These are phyloP conservation scores for Penicillium sp. DNA, from an alignment of 2,329 filamentous ascomycete species.

Conservation along the genomic window DNA sequence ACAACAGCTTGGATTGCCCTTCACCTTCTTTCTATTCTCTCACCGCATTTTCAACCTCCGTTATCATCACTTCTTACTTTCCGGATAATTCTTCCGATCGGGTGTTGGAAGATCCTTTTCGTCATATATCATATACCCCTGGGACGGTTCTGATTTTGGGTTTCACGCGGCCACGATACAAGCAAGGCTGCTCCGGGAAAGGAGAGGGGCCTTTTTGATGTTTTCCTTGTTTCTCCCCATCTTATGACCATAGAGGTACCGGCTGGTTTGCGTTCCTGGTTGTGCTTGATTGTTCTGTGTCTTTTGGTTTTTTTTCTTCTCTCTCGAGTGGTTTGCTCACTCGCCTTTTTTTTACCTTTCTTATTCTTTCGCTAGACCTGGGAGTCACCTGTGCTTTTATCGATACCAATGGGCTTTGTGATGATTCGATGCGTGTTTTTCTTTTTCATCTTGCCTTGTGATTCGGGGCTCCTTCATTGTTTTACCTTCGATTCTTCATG, in stretches of 20 bases:
- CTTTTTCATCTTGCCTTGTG: constrained; percentile 3
- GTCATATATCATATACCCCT: constrained; percentile 5
- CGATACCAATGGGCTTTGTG: constrained; percentile 33
- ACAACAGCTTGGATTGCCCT: constrained; percentile 32
- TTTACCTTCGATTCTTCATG: neutral
- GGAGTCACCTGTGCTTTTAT: constrained; percentile 31
- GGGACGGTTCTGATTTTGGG: constrained; percentile 15
- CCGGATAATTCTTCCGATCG: constrained; percentile 15
- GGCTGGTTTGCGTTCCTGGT: constrained; percentile 36
- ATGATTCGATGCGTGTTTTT: constrained; percentile 29
- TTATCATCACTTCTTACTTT: constrained; percentile 1
- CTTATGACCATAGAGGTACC: constrained; percentile 45
- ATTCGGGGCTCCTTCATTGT: constrained; percentile 5
- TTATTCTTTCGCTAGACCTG: constrained; percentile 42
- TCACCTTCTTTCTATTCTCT: neutral
- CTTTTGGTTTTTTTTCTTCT: constrained; percentile 23
- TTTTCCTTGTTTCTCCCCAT: constrained; percentile 19
- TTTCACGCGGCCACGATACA: constrained; percentile 12
- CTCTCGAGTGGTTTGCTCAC: constrained; percentile 23
- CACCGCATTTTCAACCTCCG: neutral
- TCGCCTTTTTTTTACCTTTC: constrained; percentile 2
- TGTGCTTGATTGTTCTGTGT: constrained; percentile 8
- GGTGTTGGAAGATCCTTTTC: constrained; percentile 12
- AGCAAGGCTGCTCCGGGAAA: constrained; percentile 11
- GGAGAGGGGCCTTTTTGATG: constrained; percentile 23